Evolutionary conservation across 495 filamentous ascomycete genomes (phyloP), one percentile per base, ranked within the genome.

Genomic region (Talaromyces stipitatus): DNA sequence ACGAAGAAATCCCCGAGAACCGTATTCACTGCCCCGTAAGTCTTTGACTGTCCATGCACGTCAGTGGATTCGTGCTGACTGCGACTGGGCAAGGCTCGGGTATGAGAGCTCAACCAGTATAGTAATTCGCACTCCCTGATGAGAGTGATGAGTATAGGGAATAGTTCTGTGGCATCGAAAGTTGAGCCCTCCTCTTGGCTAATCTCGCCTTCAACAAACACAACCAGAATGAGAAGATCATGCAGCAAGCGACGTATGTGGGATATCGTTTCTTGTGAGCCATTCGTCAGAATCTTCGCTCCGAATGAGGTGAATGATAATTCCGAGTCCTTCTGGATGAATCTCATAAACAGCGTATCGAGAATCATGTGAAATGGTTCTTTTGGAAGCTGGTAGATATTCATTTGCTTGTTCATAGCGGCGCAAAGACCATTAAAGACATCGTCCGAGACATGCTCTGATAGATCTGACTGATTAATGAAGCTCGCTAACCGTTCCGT

Each of bases 191-290:
- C 84, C 27, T 82, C 80, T 61, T 81, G 79, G 50, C 92, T 82
- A 29, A 86, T 78, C 60, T 92, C 91, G 43, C 82, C 82, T 63
- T 89, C 87, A 67, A 97, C 82, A 60, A 96, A 88, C 16, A 91
- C 78, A 10, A 94, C 78, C 4, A 97, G 73, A n/a, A 91, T 75
- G 2, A 96, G 66, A n/a, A 97, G 80, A 66, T 90, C 87, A 47
- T 90, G 83, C 14, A 95, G 82, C 14, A 92, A 75, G 45, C 69
- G 71, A 30, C 81, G 79, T 60, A 81, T 82, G 57, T 87, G 83
- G 5, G 86, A 66, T 23, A 91, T 81, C 11, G 85, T 85, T 64
- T 97, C 94, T 61, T 92, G 87, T 3, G 87, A 83, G 20, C 87
- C 86, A 27, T 81, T 84, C 8, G 95, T 78, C 9, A 91, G 73